A percentile compares a stretch with the other conserved stretches of the same genome.
Evolutionary conservation across 163 green algal species (phyloP).

Genomic region (Scenedesmus sp.): DNA sequence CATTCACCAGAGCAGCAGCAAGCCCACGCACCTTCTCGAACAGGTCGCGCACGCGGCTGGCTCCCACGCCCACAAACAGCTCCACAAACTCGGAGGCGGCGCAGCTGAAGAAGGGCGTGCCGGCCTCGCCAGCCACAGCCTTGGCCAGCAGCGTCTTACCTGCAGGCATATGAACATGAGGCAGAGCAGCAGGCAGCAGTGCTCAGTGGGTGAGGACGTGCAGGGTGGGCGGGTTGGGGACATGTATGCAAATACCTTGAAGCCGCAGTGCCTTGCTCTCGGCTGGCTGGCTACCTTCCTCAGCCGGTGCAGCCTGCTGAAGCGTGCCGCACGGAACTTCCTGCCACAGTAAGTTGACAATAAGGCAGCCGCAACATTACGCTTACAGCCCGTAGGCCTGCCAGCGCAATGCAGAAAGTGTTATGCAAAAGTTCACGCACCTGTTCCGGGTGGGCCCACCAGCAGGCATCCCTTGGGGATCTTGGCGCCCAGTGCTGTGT

Average conservation of each 20-base stretch:
- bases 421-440: background rate
- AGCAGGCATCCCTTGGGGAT: constrained; percentile 97
- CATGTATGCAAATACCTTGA: no score
- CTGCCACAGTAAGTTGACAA: no score
- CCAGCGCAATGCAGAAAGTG: no score
- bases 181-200: background rate
- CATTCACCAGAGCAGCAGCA: background rate
- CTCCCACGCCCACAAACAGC: constrained; percentile 98
- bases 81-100: constrained; percentile 99
- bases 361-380: no score
- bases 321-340: no score
- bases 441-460: constrained; percentile 68
- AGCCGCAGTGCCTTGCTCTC: no score
- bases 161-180: constrained; percentile 59
- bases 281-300: no score
- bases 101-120: constrained; percentile 97
- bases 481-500: constrained; percentile 95
- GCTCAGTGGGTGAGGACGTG: background rate
- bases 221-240: background rate
- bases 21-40: constrained; percentile 88
- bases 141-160: constrained; percentile 99
- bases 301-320: no score
- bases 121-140: constrained; percentile 97
- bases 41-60: constrained; percentile 96
- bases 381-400: no score